Evolutionary conservation across 805 yeast species (phyloP), one percentile per base, ranked within the genome.

Genomic region (Candida silvicultrix): DNA sequence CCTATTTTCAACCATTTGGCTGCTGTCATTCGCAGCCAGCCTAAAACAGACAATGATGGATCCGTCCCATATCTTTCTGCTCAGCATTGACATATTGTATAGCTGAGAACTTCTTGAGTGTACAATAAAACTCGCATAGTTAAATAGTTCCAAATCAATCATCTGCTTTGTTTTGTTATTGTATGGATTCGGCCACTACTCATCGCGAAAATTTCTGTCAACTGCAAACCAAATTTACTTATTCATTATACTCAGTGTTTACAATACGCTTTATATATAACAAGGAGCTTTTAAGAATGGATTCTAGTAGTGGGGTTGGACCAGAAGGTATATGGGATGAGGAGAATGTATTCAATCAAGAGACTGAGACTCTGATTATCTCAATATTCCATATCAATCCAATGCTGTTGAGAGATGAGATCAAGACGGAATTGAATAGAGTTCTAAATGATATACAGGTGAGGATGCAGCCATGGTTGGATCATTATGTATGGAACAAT

Each of bases 1-100:
- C 5, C 49, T 43, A 2, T 29, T 25, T 5, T 40, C 42, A 1
- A 45, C 46, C 56, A 52, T 52, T 29, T 54, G 56, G 25, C 53
- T 58, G n/a, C 52, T 49, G 38, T 57, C 60, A 28, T 39, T 43
- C 10, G 57, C 38, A 25, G 58, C 49, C 16, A 70, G 59, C 2
- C 54, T 45, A 10, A 81, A 51, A 40, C 65, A 63, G 6, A 77
- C 62, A 47, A 78, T 75, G 6, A 82, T 54, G 8, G 70, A 51
- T 3, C 86, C 87, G 36, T 69, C 63, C 87, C 87, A 82, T 12
- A 79, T 56, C 35, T 61, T 53, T 31, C 64, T 59, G 49, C 71
- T 60, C 50, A 75, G 50, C 11, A 60, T 65, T 16, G 57, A 41
- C 66, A 60, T 60, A 23, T 16, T n/a, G 23, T n/a, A 16, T 7